Evolutionary conservation across 768 basidiomycete species (phyloP).

Genomic region (Trametes elegans): DNA sequence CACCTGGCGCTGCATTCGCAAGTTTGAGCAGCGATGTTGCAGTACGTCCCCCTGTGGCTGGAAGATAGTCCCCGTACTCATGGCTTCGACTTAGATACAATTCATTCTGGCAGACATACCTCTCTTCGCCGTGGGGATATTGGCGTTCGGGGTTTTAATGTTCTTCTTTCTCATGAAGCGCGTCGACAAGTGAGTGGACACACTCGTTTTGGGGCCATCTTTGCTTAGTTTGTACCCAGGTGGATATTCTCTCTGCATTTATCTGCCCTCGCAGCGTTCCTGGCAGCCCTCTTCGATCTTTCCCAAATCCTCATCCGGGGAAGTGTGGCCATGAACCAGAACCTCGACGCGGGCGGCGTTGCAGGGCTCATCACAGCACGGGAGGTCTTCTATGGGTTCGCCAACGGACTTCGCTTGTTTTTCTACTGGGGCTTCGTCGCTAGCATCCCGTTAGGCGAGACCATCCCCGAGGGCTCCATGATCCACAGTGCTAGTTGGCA

Average conservation of each 20-base stretch:
- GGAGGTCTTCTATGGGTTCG: conserved; percentile 57
- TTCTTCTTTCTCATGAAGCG: conserved; percentile 55
- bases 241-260: conserved; percentile 50
- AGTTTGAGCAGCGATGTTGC: conserved; percentile 41
- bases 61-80: not conserved
- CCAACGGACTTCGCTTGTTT: conserved; percentile 57
- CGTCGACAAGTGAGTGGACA: conserved; percentile 49
- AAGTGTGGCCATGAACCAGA: conserved; percentile 23
- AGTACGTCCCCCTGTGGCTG: conserved; percentile 34
- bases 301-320: conserved; percentile 48
- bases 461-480: conserved; percentile 17
- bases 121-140: conserved; percentile 62
- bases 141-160: conserved; percentile 57
- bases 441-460: conserved; percentile 50
- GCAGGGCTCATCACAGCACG: conserved; percentile 46
- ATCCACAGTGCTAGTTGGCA: conserved; percentile 63
- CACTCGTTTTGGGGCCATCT: conserved; percentile 19
- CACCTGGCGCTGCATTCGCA: conserved; percentile 30
- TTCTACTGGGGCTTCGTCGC: conserved; percentile 71
- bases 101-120: conserved; percentile 63
- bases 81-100: conserved; percentile 41
- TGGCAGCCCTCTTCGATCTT: conserved; percentile 63
- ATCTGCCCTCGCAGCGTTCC: conserved; percentile 59
- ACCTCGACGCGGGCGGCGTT: conserved; percentile 28
- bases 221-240: conserved; percentile 13